Conservation (phyloP, 1,139 yeast species). For the Debaryomyces sp. region DNA sequence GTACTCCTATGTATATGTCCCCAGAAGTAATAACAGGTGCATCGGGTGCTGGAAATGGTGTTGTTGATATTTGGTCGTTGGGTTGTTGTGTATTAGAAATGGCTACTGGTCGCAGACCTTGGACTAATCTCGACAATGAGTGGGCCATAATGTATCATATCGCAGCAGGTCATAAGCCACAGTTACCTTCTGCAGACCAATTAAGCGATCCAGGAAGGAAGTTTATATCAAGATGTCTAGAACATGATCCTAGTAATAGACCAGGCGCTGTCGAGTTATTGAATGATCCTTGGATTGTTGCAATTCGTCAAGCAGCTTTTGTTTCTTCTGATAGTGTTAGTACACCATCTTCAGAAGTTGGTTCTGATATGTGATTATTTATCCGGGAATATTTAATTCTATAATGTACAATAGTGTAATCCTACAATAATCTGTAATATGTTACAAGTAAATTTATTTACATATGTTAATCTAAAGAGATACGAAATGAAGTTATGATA, state of each 20-base stretch:
- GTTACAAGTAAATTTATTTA: not conserved
- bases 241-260: constrained; percentile 79
- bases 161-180: constrained; percentile 94
- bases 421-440: not conserved
- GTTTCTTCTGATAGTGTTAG: constrained; percentile 42
- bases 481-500: constrained; percentile 1
- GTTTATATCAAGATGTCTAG: constrained; percentile 76
- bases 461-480: not conserved
- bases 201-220: constrained; percentile 71
- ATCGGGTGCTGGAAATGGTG: constrained; percentile 65
- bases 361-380: constrained; percentile 15
- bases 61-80: constrained; percentile 81
- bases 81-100: constrained; percentile 83
- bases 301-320: constrained; percentile 72
- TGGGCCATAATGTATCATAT: constrained; percentile 99
- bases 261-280: constrained; percentile 84
- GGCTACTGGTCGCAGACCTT: constrained; percentile 83
- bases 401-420: not conserved
- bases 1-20: constrained; percentile 99
- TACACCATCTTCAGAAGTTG: constrained; percentile 44
- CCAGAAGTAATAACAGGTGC: constrained; percentile 94
- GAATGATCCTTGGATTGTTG: constrained; percentile 88
- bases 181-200: constrained; percentile 78
- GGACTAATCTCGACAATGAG: constrained; percentile 93
- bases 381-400: not conserved